These are phyloP conservation scores for Platanthera zijinensis DNA, from an alignment of 106 monocot genomes.

Conservation along the genomic window DNA sequence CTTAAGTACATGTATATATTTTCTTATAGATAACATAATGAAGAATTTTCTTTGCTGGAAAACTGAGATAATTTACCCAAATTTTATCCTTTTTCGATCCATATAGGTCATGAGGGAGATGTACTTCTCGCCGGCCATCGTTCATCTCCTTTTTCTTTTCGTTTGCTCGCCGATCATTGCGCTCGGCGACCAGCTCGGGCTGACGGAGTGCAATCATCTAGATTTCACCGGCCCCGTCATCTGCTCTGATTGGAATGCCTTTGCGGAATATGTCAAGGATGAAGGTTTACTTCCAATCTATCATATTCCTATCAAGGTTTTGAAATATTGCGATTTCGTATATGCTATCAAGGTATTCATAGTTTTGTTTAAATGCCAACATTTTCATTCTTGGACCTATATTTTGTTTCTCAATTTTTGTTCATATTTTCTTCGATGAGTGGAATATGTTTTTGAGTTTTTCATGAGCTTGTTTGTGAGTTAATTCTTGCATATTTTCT, in stretches of 20 bases:
- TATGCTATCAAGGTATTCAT: not conserved
- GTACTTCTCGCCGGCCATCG: not conserved
- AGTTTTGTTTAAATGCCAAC: too few relatives aligned
- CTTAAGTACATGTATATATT: too few relatives aligned
- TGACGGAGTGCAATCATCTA: constrained; percentile 80
- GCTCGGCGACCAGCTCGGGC: constrained; percentile 33
- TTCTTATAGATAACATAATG: too few relatives aligned
- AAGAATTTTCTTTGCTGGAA: too few relatives aligned
- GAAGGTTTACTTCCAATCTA: constrained; percentile 23
- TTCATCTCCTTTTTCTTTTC: not conserved
- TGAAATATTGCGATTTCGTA: not conserved
- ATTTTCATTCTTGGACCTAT: too few relatives aligned
- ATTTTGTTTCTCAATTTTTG: too few relatives aligned
- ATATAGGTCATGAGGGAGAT: not conserved
- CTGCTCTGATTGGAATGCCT: constrained; percentile 91
- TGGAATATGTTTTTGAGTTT: too few relatives aligned
- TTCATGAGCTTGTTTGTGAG: too few relatives aligned
- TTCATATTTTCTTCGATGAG: too few relatives aligned
- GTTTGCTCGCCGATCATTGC: not conserved
- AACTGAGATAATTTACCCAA: too few relatives aligned
- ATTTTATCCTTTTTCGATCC: too few relatives aligned
- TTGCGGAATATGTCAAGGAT: constrained; percentile 86
- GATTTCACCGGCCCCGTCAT: constrained; percentile 95
- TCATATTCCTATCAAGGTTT: not conserved
- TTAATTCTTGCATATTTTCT: too few relatives aligned